phyloP scores from a whole-genome alignment of 345 rosid genomes.

The Anastatica hierochuntica region DNA sequence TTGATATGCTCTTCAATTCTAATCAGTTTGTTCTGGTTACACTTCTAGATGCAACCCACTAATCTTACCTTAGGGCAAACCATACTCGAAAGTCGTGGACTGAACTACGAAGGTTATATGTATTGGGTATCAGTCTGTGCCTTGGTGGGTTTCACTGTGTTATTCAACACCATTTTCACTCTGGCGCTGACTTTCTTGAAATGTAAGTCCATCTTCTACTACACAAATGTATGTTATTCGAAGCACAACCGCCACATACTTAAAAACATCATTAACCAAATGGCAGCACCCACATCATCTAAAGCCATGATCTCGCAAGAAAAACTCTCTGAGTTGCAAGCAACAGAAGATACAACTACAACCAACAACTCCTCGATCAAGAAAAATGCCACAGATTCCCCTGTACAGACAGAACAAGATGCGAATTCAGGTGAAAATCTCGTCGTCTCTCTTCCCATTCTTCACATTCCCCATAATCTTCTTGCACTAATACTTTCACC shows the following conservation, averaged over 20 bases:
- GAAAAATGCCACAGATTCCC: conserved; percentile 10
- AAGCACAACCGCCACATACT: background rate
- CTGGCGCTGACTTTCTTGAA: conserved; percentile 46
- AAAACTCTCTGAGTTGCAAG: conserved; percentile 39
- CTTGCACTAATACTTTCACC: background rate
- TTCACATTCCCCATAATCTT: background rate
- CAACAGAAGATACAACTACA: conserved; percentile 29
- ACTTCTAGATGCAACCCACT: conserved; percentile 13
- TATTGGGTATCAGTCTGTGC: conserved; percentile 67
- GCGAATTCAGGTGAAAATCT: conserved; percentile 1
- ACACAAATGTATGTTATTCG: background rate
- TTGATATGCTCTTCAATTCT: background rate
- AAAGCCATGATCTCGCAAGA: conserved; percentile 58
- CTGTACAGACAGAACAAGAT: background rate
- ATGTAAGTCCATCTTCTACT: conserved; percentile 28
- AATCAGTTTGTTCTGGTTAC: background rate
- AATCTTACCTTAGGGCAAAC: conserved; percentile 33
- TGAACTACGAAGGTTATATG: conserved; percentile 41
- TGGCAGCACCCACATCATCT: conserved; percentile 63
- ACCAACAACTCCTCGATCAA: background rate
- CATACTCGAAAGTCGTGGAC: conserved; percentile 35
- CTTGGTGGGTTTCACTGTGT: conserved; percentile 34
- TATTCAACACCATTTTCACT: conserved; percentile 41
- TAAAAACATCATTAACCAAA: background rate
- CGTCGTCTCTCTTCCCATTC: background rate